Percentiles rank a stretch among this genome's conserved stretches.
phyloP scores from a whole-genome alignment of 352 stramenopile genomes.

The Phytophthora nicotianae region DNA sequence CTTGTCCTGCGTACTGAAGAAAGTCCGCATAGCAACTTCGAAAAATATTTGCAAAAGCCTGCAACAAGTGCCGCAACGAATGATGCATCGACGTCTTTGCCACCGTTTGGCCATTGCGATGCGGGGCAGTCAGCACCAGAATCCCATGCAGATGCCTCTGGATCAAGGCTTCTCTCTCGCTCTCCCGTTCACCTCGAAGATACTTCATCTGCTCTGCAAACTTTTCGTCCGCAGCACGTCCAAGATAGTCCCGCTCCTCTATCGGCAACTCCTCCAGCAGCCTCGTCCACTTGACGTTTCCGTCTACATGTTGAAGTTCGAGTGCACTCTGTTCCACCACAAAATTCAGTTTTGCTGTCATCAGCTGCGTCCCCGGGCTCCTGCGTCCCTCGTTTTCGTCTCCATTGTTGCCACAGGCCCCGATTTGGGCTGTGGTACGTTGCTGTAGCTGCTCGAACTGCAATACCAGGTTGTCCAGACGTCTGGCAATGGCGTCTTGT shows the following conservation, averaged over 20 bases:
- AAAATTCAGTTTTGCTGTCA: constrained; percentile 50
- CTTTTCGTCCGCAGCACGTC: constrained; percentile 56
- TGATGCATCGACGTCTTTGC: constrained; percentile 44
- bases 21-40: constrained; percentile 45
- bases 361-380: constrained; percentile 20
- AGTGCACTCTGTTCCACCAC: constrained; percentile 43
- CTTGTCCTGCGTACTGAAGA: constrained; percentile 22
- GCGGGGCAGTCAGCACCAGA: constrained; percentile 40
- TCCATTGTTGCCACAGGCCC: neutral
- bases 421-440: neutral
- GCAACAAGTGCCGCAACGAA: constrained; percentile 53
- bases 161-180: constrained; percentile 40
- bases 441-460: constrained; percentile 29
- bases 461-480: constrained; percentile 22
- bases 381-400: constrained; percentile 3
- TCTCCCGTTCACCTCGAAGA: constrained; percentile 33
- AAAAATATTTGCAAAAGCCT: constrained; percentile 61
- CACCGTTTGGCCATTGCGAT: constrained; percentile 48
- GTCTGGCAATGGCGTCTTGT: constrained; percentile 1
- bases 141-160: constrained; percentile 48
- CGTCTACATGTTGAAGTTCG: constrained; percentile 24
- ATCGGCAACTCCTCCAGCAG: constrained; percentile 48
- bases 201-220: constrained; percentile 77
- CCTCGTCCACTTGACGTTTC: constrained; percentile 39
- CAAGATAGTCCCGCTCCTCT: constrained; percentile 55